Base-by-base conservation (phyloP, 495 filamentous ascomycete species). In the Hypoxylon perforatum region DNA sequence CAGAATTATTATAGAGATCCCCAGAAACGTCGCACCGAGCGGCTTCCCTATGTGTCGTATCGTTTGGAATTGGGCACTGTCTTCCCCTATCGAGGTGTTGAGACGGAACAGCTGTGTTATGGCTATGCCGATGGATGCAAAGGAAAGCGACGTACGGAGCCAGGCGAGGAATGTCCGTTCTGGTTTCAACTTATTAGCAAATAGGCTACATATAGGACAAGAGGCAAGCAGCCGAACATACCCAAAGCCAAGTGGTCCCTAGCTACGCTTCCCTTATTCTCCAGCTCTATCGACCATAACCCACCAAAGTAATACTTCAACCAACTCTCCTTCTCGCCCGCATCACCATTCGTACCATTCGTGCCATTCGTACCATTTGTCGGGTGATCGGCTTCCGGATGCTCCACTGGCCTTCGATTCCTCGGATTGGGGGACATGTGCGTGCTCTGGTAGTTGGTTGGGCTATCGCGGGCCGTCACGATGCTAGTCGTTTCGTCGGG, bases 111-210 rank as follows among this genome's bases (percentile, higher is more conserved):
- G 86, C 76, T 99, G 95, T 1, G 96, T 97, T 49, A 99, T 87
- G 51, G 94, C 95, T 62, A 99, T 94, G 57, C 95, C 95, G 70
- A 99, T 99, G 49, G 90, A 93, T 36, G 95, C 96, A 74, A 99
- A 99, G 47, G 94, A 92, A 42, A 99, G 85, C 18, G 93, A 97
- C 15, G 95, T 99, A 45, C 95, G 88, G 46, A 99, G 86, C 95
- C 95, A 99, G 49, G 95, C 95, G 18, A 99, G 87, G 77, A 98
- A 99, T 2, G 95, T 99, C 25, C 95, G 89, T 78, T 99, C 95
- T 97, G 71, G 4, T 57, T 38, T 44, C 50, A 46, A 52, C 41
- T 53, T 25, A 35, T 72, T 53, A 73, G 67, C 57, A 17, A 45
- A 63, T 46, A 66, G 51, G 12, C 50, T 0, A 28, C 19, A 44